Conservation (phyloP, 768 basidiomycete genomes). For the Boletales sp. region DNA sequence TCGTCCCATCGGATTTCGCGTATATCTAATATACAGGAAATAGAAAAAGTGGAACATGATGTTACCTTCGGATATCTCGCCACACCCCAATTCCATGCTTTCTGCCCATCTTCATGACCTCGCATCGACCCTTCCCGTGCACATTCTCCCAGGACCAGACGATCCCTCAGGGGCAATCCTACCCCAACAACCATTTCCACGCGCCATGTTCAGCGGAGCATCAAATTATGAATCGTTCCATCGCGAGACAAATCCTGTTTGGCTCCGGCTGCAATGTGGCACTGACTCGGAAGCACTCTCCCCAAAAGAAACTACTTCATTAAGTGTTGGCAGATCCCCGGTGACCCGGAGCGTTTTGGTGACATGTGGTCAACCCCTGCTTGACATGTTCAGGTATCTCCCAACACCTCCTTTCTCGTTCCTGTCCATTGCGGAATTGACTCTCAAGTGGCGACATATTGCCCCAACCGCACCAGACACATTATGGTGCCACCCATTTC, state of each 20-base stretch:
- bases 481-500: constrained; percentile 96
- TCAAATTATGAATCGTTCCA: constrained; percentile 59
- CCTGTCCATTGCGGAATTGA: constrained; percentile 69
- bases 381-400: constrained; percentile 95
- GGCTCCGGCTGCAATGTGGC: constrained; percentile 61
- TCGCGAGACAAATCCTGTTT: constrained; percentile 88
- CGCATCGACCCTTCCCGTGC: constrained; percentile 73
- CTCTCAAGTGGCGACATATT: constrained; percentile 90
- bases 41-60: constrained; percentile 68
- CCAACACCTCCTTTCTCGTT: constrained; percentile 67
- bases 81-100: constrained; percentile 70
- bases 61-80: constrained; percentile 52
- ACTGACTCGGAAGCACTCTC: constrained; percentile 27
- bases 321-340: constrained; percentile 11
- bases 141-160: constrained; percentile 80
- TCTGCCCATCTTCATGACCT: constrained; percentile 73
- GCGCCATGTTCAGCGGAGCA: constrained; percentile 77
- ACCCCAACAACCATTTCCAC: constrained; percentile 91
- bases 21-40: constrained; percentile 10
- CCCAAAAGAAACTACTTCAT: background rate
- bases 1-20: background rate
- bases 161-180: constrained; percentile 89
- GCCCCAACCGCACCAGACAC: constrained; percentile 99
- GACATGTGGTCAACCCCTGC: constrained; percentile 90
- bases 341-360: constrained; percentile 62